Evolutionary conservation across 192 early-diverging fungal species (phyloP).

Genomic region (Coemansia sp.): DNA sequence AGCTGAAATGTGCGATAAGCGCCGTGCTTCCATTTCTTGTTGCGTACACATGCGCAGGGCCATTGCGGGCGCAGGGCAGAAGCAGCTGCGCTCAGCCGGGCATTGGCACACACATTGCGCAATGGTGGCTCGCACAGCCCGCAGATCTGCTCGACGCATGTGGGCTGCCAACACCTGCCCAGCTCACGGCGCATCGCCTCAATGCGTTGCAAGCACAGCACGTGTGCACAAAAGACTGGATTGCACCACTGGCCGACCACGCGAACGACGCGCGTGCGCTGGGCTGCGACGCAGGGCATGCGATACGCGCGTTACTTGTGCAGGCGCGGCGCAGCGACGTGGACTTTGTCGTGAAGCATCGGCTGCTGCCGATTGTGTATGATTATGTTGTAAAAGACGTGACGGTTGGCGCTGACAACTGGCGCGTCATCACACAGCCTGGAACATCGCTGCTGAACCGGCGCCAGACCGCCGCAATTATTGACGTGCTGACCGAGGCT

Average conservation of each 20-base stretch:
- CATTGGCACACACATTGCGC: constrained; percentile 13
- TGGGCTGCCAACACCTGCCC: constrained; percentile 14
- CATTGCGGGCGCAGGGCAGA: constrained; percentile 8
- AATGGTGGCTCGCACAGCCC: constrained; percentile 30
- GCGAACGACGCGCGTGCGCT: constrained; percentile 17
- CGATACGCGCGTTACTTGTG: constrained; percentile 1
- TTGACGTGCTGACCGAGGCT: constrained; percentile 20
- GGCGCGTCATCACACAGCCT: constrained; percentile 75
- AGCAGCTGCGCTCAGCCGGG: constrained; percentile 4
- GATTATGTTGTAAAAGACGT: constrained; percentile 53
- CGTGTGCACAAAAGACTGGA: constrained; percentile 39
- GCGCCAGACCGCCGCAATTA: constrained; percentile 59
- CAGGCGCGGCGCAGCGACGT: constrained; percentile 22
- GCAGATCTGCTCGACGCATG: constrained; percentile 15
- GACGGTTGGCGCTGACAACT: constrained; percentile 64
- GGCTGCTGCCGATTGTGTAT: constrained; percentile 40
- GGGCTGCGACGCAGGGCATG: constrained; percentile 1
- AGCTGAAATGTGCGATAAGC: neutral
- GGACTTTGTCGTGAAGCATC: constrained; percentile 26
- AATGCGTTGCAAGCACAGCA: constrained; percentile 11
- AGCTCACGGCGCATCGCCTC: constrained; percentile 14
- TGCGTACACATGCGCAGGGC: constrained; percentile 24
- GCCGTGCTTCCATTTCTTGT: constrained; percentile 17
- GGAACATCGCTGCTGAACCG: constrained; percentile 73
- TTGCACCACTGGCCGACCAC: constrained; percentile 29